A percentile compares a stretch with the other conserved stretches of the same genome.
phyloP scores from a whole-genome alignment of 2,329 filamentous ascomycete species.

The Penicillium hordei region DNA sequence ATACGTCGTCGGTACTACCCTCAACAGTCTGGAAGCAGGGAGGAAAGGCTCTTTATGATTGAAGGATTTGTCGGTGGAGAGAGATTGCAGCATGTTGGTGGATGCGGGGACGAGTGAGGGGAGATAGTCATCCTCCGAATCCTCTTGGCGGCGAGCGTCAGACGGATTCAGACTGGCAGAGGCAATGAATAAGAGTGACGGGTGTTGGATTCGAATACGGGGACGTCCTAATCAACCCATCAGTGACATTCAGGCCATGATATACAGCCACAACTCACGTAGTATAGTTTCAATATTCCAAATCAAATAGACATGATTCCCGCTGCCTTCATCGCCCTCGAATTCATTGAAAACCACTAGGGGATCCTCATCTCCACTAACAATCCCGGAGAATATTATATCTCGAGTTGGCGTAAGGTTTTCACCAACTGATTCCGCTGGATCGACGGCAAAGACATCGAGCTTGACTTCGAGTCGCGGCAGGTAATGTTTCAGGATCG shows the following conservation, averaged over 20 bases:
- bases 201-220: slow-evolving; percentile 55
- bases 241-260: background rate
- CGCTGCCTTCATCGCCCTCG: slow-evolving; percentile 39
- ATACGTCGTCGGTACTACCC: slow-evolving; percentile 54
- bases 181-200: slow-evolving; percentile 56
- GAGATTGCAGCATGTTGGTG: slow-evolving; percentile 57
- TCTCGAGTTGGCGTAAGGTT: slow-evolving; percentile 39
- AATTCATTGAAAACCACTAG: slow-evolving; percentile 47
- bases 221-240: slow-evolving; percentile 36
- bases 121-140: slow-evolving; percentile 52
- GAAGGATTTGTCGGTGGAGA: slow-evolving; percentile 52
- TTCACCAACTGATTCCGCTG: slow-evolving; percentile 44
- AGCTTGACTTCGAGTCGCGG: slow-evolving; percentile 51
- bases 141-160: slow-evolving; percentile 37
- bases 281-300: slow-evolving; percentile 48
- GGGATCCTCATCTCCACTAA: slow-evolving; percentile 43
- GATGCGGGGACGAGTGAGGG: slow-evolving; percentile 57
- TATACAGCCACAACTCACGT: slow-evolving; percentile 30
- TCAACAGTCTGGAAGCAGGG: slow-evolving; percentile 58
- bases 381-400: slow-evolving; percentile 44
- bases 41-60: slow-evolving; percentile 53
- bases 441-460: slow-evolving; percentile 49
- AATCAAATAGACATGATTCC: slow-evolving; percentile 45
- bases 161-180: slow-evolving; percentile 48
- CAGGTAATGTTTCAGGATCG: slow-evolving; percentile 50